Percentiles rank a stretch among this genome's conserved stretches.
These are phyloP conservation scores for Pythium inflatum DNA, from an alignment of 352 stramenopile species.

Conservation along the genomic window DNA sequence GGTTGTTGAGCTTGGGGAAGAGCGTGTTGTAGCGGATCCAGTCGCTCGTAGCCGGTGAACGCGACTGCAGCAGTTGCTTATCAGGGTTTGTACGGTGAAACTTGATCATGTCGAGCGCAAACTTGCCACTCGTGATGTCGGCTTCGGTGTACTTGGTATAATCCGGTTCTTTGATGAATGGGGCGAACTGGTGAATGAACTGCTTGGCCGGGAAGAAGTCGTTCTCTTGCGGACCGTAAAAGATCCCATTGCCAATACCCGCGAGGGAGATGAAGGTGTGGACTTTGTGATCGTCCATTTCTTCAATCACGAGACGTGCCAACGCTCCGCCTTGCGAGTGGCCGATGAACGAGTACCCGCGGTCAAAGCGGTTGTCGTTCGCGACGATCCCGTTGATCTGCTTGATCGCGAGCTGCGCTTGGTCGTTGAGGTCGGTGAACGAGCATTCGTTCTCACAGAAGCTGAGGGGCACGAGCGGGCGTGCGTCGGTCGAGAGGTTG, in stretches of 20 bases:
- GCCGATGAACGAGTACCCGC: conserved; percentile 54
- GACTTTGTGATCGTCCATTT: conserved; percentile 62
- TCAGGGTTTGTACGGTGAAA: conserved; percentile 31
- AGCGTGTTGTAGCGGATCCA: conserved; percentile 41
- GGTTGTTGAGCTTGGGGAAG: conserved; percentile 41
- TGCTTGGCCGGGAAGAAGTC: conserved; percentile 40
- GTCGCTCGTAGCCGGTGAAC: conserved; percentile 33
- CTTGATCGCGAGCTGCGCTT: conserved; percentile 44
- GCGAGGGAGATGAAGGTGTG: conserved; percentile 49
- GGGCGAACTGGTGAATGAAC: conserved; percentile 38
- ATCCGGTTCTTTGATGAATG: conserved; percentile 11
- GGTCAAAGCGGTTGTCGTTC: conserved; percentile 38
- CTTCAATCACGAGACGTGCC: conserved; percentile 49
- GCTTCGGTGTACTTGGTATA: conserved; percentile 38
- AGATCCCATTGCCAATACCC: conserved; percentile 51
- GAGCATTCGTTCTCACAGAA: conserved; percentile 48
- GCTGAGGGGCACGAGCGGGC: conserved; percentile 41
- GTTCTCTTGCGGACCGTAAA: conserved; percentile 45
- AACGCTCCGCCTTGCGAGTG: conserved; percentile 51
- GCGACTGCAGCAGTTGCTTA: conserved; percentile 41
- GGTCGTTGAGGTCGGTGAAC: conserved; percentile 33
- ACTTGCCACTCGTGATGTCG: conserved; percentile 33
- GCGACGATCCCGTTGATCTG: conserved; percentile 43
- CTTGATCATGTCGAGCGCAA: conserved; percentile 40
- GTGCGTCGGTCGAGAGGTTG: conserved; percentile 42